A percentile compares a stretch with the other conserved stretches of the same genome.
Evolutionary conservation across 2,329 filamentous ascomycete species (phyloP).

Genomic region (Colletotrichum tropicicola): DNA sequence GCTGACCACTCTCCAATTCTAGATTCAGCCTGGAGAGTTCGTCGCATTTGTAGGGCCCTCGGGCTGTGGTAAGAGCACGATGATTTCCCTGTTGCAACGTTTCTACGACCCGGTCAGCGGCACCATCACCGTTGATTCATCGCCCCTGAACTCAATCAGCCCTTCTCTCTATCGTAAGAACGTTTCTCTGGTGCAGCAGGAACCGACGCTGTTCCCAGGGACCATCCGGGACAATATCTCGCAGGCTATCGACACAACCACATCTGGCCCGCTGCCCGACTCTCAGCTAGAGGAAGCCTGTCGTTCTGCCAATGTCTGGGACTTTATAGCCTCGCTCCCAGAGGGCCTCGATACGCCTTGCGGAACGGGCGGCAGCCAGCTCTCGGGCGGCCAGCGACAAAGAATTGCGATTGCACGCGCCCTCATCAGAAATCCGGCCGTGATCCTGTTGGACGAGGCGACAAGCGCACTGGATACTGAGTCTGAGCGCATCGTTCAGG

Average conservation of each 20-base stretch:
- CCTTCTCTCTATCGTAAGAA: constrained; percentile 6
- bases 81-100: constrained; percentile 59
- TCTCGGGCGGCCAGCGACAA: constrained; percentile 79
- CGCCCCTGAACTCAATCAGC: background rate
- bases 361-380: constrained; percentile 72
- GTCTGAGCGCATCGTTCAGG: constrained; percentile 71
- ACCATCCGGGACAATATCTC: constrained; percentile 66
- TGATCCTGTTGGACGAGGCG: constrained; percentile 78
- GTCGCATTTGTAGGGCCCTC: constrained; percentile 63
- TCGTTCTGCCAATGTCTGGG: constrained; percentile 62
- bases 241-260: constrained; percentile 53
- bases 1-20: constrained; percentile 43
- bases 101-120: constrained; percentile 32
- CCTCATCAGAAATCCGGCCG: constrained; percentile 70
- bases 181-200: constrained; percentile 23
- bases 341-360: constrained; percentile 68
- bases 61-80: constrained; percentile 69
- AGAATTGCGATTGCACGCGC: constrained; percentile 78
- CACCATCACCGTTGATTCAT: constrained; percentile 6
- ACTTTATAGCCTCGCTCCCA: constrained; percentile 64
- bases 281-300: constrained; percentile 59
- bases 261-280: too few relatives aligned
- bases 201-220: constrained; percentile 38
- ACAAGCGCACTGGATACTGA: constrained; percentile 72
- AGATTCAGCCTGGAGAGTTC: constrained; percentile 16